A percentile compares a stretch with the other conserved stretches of the same genome.
Evolutionary conservation across 768 basidiomycete genomes (phyloP).

Genomic region (Terana coerulea): DNA sequence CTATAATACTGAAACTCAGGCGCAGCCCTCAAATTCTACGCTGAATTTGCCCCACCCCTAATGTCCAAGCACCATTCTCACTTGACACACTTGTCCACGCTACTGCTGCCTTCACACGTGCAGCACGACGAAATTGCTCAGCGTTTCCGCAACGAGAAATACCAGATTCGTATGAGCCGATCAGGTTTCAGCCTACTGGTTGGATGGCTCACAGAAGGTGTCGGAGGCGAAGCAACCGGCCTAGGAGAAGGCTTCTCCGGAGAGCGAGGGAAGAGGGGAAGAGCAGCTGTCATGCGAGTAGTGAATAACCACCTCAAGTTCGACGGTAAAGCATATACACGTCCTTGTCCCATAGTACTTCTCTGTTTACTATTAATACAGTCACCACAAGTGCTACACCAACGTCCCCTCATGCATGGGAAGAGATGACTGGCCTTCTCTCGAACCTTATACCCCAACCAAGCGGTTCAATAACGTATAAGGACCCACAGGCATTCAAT

Average conservation of each 20-base stretch:
- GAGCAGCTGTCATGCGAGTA: conserved; percentile 88
- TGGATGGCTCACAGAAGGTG: conserved; percentile 94
- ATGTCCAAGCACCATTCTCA: conserved; percentile 60
- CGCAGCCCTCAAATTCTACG: conserved; percentile 72
- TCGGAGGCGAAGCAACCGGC: conserved; percentile 82
- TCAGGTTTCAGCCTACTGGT: conserved; percentile 90
- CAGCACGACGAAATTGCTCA: conserved; percentile 79
- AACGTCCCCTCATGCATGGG: conserved; percentile 66
- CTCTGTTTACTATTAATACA: conserved; percentile 30
- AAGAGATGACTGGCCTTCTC: conserved; percentile 82
- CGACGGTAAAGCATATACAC: conserved; percentile 57
- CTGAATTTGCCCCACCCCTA: conserved; percentile 65
- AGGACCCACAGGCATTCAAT: conserved; percentile 74
- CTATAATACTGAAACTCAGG: conserved; percentile 6
- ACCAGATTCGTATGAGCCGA: conserved; percentile 82
- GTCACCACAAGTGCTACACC: conserved; percentile 72
- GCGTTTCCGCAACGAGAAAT: conserved; percentile 87
- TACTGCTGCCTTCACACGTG: conserved; percentile 81
- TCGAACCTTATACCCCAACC: conserved; percentile 71
- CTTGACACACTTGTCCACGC: conserved; percentile 73
- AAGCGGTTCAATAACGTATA: conserved; percentile 47
- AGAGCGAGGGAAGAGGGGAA: conserved; percentile 77
- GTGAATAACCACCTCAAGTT: conserved; percentile 92
- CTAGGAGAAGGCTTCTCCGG: conserved; percentile 76
- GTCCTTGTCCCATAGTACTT: not conserved